Evolutionary conservation across 371 early-diverging fungal species (phyloP), one percentile per base, ranked within the genome.

Genomic region (Smittium culicis): DNA sequence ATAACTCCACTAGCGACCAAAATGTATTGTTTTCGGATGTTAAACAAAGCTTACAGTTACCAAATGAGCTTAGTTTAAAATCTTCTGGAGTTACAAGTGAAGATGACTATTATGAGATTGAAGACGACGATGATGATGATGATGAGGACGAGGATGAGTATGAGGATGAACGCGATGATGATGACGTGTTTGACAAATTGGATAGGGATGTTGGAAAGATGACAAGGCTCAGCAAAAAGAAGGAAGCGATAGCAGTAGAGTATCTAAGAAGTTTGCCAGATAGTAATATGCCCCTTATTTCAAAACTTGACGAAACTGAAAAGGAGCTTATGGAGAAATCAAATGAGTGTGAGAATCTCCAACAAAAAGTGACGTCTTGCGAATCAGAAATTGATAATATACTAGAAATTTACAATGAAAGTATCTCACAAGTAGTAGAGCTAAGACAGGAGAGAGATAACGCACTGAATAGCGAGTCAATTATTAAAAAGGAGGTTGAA

Each of bases 331-430:
- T 45, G 5, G 45, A 45, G 20, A 45, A 45, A 45, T 11, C 45
- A 11, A 20, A 45, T 45, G 45, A 45, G 20, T 45, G 45, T 20
- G 20, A 45, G 45, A 20, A 45, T 45, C 20, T 45, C 11, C 45
- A 45, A 20, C 5, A 5, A 5, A 45, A 45, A 45, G 5, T 45
- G 45, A 20, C 45, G 5, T 45, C 45, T 20, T 45, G 45, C 20
- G 45, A 45, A 45, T 45, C 45, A 45, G 45, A 45, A 45, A 45
- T 45, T 45, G 45, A 45, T 45, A 45, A 45, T 45, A 45, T 45
- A 5, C 45, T 45, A 20, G 45, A 45, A 11, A 45, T 45, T 45
- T 45, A 45, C 45, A 45, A 45, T 11, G 45, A 45, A 45, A 45
- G 45, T 20, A 45, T 45, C 11, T 45, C 45, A 11, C 45, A 45